A percentile compares a stretch with the other conserved stretches of the same genome.
Evolutionary conservation across 1,139 yeast genomes (phyloP).

Genomic region (Debaryomyces sp.): DNA sequence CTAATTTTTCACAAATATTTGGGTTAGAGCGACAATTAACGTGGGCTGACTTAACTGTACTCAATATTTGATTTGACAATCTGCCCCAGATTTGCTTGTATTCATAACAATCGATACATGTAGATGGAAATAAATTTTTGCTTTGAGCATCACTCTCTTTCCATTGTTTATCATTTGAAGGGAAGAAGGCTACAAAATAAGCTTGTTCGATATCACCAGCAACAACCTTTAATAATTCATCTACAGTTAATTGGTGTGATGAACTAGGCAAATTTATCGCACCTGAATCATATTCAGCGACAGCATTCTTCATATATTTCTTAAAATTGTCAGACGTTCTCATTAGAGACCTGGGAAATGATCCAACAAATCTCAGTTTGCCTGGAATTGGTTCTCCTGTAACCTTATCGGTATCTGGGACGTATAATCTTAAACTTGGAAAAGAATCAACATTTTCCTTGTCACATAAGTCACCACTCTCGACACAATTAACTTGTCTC

Average conservation of each 20-base stretch:
- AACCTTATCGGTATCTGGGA: slow-evolving; percentile 45
- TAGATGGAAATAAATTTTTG: slow-evolving; percentile 34
- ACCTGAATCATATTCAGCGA: slow-evolving; percentile 46
- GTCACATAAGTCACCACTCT: slow-evolving; percentile 70
- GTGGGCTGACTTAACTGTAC: slow-evolving; percentile 54
- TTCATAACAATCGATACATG: slow-evolving; percentile 53
- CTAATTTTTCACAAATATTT: slow-evolving; percentile 53
- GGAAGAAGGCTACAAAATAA: slow-evolving; percentile 64
- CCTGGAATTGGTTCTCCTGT: slow-evolving; percentile 27
- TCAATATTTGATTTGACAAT: slow-evolving; percentile 50
- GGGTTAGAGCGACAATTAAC: slow-evolving; percentile 57
- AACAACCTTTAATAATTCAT: slow-evolving; percentile 40
- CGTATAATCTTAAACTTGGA: slow-evolving; percentile 65
- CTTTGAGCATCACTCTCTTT: slow-evolving; percentile 37
- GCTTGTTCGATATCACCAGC: slow-evolving; percentile 55
- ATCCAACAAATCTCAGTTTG: slow-evolving; percentile 39
- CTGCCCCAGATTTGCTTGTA: slow-evolving; percentile 60
- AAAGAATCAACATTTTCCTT: slow-evolving; percentile 57
- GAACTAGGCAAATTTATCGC: slow-evolving; percentile 41
- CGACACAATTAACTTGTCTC: slow-evolving; percentile 74
- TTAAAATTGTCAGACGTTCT: slow-evolving; percentile 52
- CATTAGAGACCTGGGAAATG: slow-evolving; percentile 49
- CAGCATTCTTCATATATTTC: slow-evolving; percentile 56
- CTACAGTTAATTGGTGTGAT: slow-evolving; percentile 31
- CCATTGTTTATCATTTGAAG: slow-evolving; percentile 49